Base-by-base conservation (phyloP, 768 basidiomycete species). In the Hericium rajendrae region DNA sequence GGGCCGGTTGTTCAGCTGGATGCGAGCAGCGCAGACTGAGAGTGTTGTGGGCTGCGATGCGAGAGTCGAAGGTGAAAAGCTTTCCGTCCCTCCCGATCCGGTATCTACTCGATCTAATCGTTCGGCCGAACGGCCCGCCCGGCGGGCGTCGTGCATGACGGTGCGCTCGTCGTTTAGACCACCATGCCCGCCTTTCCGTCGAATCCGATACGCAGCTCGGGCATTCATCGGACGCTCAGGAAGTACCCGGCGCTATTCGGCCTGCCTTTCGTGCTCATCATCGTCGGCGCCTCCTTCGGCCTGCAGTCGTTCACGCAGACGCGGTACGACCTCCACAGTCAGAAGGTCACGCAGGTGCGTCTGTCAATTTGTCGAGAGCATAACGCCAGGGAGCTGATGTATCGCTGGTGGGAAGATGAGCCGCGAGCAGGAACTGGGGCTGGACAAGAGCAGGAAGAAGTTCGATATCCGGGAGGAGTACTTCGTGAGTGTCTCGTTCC, bases 391-490 rank as follows among this genome's bases (percentile, higher is more conserved):
- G 48, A 9, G 41, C 13, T 20, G 8, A 60, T 38, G 16, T 43
- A 5, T 38, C 55, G 28, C 24, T 26, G 26, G 26, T 26, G 41
- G 54, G 6, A 52, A 84, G 91, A 70, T 97, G 38, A 79, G 82
- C 40, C 84, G 83, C 60, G 86, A 93, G 67, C 83, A 94, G 62
- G 86, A 90, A 60, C 75, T 94, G 20, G 79, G 83, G 10, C 73
- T 94, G 64, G 77, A 85, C 60, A 81, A 77, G 67, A 73, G 74
- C 55, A 78, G 86, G 71, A 87, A 85, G 73, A 88, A 83, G 74
- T 85, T 97, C 58, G 94, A 98, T 70, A 88, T 97, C 16, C 76
- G 91, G 55, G 95, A 97, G 68, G 94, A 97, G 67, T 99, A 98
- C 70, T 97, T 86, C 67, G 94, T 97, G 72, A 72, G 92, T 84